These are phyloP conservation scores for Lactifluus subvellereus DNA, from an alignment of 768 basidiomycete genomes.

Conservation along the genomic window DNA sequence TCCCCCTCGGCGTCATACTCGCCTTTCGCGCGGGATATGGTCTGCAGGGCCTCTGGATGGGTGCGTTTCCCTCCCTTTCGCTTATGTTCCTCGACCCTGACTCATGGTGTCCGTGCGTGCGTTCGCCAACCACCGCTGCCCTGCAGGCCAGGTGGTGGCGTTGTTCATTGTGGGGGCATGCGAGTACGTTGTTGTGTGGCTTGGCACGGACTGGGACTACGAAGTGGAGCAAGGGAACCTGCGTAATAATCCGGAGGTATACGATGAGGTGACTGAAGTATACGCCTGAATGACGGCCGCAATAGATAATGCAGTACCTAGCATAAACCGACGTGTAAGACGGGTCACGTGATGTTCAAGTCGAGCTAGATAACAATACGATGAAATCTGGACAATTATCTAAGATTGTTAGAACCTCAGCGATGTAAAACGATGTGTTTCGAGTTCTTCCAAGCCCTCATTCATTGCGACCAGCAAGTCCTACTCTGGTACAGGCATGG, in stretches of 20 bases:
- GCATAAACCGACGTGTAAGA: neutral
- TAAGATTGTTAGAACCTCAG: too few species aligned
- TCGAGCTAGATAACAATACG: too few species aligned
- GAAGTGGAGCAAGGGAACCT: constrained; percentile 39
- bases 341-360: neutral
- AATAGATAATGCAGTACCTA: neutral
- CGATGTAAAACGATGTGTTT: too few species aligned
- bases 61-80: constrained; percentile 24
- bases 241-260: constrained; percentile 29
- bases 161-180: constrained; percentile 65
- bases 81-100: neutral
- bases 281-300: neutral
- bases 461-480: constrained; percentile 8
- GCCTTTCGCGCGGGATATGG: constrained; percentile 43
- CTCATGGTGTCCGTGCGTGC: neutral
- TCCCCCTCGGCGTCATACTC: constrained; percentile 47
- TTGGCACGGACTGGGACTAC: constrained; percentile 45
- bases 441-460: neutral
- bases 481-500: neutral
- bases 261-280: constrained; percentile 6
- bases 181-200: constrained; percentile 58
- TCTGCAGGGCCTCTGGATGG: constrained; percentile 49
- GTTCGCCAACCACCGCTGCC: neutral
- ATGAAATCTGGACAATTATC: too few species aligned
- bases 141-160: constrained; percentile 62